Conservation (phyloP, 805 yeast species). For the Wickerhamomyces ciferrii region DNA sequence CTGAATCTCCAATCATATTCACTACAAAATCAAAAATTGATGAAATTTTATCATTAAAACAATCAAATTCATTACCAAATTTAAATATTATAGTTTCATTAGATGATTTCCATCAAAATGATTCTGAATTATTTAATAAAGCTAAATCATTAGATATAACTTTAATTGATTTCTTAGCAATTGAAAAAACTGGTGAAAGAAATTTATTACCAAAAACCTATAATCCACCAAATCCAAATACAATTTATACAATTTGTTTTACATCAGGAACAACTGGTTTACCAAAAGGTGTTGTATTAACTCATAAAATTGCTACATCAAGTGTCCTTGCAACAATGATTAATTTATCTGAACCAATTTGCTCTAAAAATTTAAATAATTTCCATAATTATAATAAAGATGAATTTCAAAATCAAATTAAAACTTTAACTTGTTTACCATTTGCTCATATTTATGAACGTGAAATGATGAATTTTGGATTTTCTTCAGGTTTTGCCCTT, state of each 20-base stretch:
- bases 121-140: constrained; percentile 24
- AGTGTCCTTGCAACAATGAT: constrained; percentile 36
- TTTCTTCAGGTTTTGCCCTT: constrained; percentile 36
- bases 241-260: constrained; percentile 57
- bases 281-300: constrained; percentile 64
- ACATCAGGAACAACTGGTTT: constrained; percentile 75
- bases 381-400: constrained; percentile 12
- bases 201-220: constrained; percentile 31
- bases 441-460: constrained; percentile 56
- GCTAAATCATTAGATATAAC: constrained; percentile 27
- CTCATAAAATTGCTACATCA: constrained; percentile 46
- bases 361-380: constrained; percentile 7
- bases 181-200: constrained; percentile 37
- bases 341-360: constrained; percentile 14
- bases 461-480: constrained; percentile 29
- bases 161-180: constrained; percentile 36
- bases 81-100: constrained; percentile 50
- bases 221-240: constrained; percentile 45
- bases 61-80: constrained; percentile 24
- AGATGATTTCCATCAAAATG: constrained; percentile 38
- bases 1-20: constrained; percentile 57
- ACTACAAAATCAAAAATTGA: constrained; percentile 44
- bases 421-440: constrained; percentile 41
- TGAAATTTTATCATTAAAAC: constrained; percentile 38
- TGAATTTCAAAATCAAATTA: constrained; percentile 23